A percentile compares a stretch with the other conserved stretches of the same genome.
Evolutionary conservation across 306 rosid species (phyloP).

Genomic region (Chamaecrista fasciculata): DNA sequence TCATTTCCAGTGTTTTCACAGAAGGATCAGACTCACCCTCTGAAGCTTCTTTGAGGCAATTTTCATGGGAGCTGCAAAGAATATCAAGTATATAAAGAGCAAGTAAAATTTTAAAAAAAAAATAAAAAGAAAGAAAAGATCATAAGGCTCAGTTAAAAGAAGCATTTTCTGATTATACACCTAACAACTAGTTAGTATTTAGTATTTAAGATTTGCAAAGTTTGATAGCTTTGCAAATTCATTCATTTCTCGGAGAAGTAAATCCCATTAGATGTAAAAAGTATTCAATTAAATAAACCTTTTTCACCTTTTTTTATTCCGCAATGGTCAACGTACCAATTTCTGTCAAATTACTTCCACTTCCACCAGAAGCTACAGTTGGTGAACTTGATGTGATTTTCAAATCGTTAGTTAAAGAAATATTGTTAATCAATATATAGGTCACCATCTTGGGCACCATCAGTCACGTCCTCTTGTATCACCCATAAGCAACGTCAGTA

Average conservation of each 20-base stretch:
- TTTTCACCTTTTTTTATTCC: conserved; percentile 37
- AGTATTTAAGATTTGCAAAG: conserved; percentile 11
- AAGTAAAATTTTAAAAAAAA: conserved; percentile 7
- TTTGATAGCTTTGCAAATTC: conserved; percentile 25
- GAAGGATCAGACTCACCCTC: conserved; percentile 35
- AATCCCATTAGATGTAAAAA: conserved; percentile 3
- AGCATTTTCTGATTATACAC: conserved; percentile 16
- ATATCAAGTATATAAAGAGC: conserved; percentile 22
- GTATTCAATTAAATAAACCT: not conserved
- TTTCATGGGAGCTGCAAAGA: conserved; percentile 37
- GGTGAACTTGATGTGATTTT: conserved; percentile 30
- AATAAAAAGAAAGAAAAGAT: no score
- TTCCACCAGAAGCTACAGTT: conserved; percentile 32
- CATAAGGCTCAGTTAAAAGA: conserved; percentile 23
- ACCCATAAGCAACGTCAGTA: conserved; percentile 27
- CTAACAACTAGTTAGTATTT: conserved; percentile 16
- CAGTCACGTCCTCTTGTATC: conserved; percentile 10
- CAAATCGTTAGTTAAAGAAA: conserved; percentile 9
- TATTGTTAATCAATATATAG: conserved; percentile 10
- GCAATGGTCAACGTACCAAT: conserved; percentile 28
- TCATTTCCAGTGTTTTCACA: conserved; percentile 41
- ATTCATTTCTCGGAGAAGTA: conserved; percentile 23
- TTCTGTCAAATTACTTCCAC: conserved; percentile 37
- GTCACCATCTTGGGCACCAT: conserved; percentile 34
- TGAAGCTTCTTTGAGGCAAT: conserved; percentile 32